These are phyloP conservation scores for Verticillium dahliae DNA, from an alignment of 2,329 filamentous ascomycete species.

Conservation along the genomic window DNA sequence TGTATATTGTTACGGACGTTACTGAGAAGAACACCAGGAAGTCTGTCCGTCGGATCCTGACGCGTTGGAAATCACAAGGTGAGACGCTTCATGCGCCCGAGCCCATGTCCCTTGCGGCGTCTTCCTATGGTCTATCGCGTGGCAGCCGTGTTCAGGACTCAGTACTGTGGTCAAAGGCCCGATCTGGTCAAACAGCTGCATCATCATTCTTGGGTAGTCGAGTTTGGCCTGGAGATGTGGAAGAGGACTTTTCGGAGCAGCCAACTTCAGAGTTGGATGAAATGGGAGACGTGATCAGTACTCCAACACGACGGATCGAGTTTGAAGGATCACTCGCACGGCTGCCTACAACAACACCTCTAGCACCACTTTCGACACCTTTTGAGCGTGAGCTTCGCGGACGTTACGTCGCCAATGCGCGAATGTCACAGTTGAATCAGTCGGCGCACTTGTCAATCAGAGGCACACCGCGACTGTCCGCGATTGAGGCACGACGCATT, in stretches of 20 bases:
- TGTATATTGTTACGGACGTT: conserved; percentile 10
- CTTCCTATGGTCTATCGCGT: conserved; percentile 4
- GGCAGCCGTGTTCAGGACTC: conserved; percentile 1
- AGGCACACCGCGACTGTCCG: conserved; percentile 1
- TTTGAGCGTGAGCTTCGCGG: conserved; percentile 28
- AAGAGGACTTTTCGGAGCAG: conserved; percentile 6
- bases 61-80: conserved; percentile 6
- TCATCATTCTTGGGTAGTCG: conserved; percentile 1
- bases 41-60: conserved; percentile 5
- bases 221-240: conserved; percentile 2
- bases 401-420: conserved; percentile 6
- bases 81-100: background rate
- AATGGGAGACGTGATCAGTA: conserved; percentile 20
- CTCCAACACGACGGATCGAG: conserved; percentile 41
- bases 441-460: background rate
- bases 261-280: conserved; percentile 1
- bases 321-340: conserved; percentile 28
- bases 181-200: conserved; percentile 1
- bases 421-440: background rate
- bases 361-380: conserved; percentile 34
- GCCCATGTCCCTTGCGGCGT: background rate
- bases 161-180: conserved; percentile 5
- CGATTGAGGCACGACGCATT: background rate
- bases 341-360: conserved; percentile 34
- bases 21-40: conserved; percentile 9